Evolutionary conservation across 192 early-diverging fungal genomes (phyloP).

Genomic region (Linnemannia elongata): DNA sequence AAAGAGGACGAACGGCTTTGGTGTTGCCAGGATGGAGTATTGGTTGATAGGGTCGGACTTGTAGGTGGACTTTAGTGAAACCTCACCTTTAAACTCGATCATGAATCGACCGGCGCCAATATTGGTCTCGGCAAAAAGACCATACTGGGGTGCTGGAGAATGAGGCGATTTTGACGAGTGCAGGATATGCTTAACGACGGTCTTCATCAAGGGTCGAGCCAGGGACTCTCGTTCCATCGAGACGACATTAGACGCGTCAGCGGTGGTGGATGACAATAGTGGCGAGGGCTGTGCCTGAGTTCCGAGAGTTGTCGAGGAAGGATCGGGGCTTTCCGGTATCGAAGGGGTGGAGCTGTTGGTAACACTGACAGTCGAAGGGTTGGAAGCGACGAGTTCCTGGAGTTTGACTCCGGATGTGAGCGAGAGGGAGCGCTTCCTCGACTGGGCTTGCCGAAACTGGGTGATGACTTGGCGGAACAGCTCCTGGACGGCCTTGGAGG

Average conservation of each 20-base stretch:
- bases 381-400: constrained; percentile 36
- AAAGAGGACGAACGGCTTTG: constrained; percentile 74
- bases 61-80: constrained; percentile 75
- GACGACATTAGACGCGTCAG: constrained; percentile 42
- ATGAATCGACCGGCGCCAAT: constrained; percentile 72
- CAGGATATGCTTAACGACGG: constrained; percentile 55
- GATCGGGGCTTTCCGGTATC: constrained; percentile 27
- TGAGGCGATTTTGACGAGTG: constrained; percentile 31
- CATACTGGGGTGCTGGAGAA: constrained; percentile 59
- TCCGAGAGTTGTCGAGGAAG: constrained; percentile 4
- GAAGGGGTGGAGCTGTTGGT: constrained; percentile 6
- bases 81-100: constrained; percentile 84
- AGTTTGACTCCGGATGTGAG: constrained; percentile 49
- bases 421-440: constrained; percentile 59
- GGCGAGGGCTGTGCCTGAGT: constrained; percentile 41
- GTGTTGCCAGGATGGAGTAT: constrained; percentile 74
- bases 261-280: constrained; percentile 1
- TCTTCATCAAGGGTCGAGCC: constrained; percentile 58
- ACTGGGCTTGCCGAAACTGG: constrained; percentile 56
- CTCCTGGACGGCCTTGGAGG: constrained; percentile 57
- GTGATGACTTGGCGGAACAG: constrained; percentile 54
- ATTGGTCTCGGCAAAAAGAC: constrained; percentile 72
- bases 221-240: constrained; percentile 60
- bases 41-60: constrained; percentile 75
- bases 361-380: neutral